These are phyloP conservation scores for Bonia amplexicaulis DNA, from an alignment of 176 grass and related monocot species.

Conservation along the genomic window DNA sequence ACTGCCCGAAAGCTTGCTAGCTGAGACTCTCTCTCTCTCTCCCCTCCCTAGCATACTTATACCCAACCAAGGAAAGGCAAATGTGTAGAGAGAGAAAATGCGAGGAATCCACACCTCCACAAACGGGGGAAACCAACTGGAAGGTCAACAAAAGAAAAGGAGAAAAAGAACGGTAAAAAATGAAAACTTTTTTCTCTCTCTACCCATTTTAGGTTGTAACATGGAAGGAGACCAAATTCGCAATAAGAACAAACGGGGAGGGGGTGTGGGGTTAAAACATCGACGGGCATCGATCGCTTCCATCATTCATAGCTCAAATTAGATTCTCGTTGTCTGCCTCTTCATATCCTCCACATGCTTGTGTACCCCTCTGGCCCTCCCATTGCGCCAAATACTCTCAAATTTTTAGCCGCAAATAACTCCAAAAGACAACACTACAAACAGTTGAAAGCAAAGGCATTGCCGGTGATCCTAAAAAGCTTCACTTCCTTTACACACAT, in stretches of 20 bases:
- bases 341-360: slow-evolving; percentile 80
- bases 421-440: slow-evolving; percentile 31
- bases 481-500: slow-evolving; percentile 21
- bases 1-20: not conserved
- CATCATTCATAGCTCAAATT: slow-evolving; percentile 82
- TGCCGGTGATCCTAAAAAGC: slow-evolving; percentile 25
- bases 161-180: not conserved
- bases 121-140: not conserved
- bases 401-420: slow-evolving; percentile 14
- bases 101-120: not conserved
- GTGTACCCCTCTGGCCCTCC: slow-evolving; percentile 41
- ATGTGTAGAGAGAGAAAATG: not conserved
- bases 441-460: slow-evolving; percentile 35
- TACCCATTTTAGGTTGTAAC: not conserved
- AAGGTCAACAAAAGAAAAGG: not conserved
- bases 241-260: slow-evolving; percentile 69
- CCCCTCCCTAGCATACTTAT: not conserved
- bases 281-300: slow-evolving; percentile 76
- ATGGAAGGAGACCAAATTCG: slow-evolving; percentile 25
- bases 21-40: not conserved
- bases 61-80: not conserved
- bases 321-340: slow-evolving; percentile 99
- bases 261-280: slow-evolving; percentile 66
- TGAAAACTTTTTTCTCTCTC: not conserved
- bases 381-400: slow-evolving; percentile 33